Base-by-base conservation (phyloP, 192 early-diverging fungal species). In the Coemansia guatemalensis region DNA sequence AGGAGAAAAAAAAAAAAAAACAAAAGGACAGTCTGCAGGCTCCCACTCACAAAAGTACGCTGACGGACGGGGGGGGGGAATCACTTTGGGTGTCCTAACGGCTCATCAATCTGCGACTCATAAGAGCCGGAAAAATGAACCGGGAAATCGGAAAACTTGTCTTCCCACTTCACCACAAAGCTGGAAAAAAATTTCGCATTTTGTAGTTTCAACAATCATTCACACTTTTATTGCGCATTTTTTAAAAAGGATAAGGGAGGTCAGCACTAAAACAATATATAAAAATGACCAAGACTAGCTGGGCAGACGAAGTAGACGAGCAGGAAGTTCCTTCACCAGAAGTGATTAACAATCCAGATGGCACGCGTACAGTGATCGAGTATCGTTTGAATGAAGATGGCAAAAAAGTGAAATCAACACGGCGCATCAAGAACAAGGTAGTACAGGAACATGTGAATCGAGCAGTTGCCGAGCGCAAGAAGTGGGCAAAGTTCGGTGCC, bases 341-440 rank as follows among this genome's bases (percentile, higher is more conserved):
- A 39, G 57, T 80, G 20, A 67, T 74, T 17, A 21, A 18, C 49
- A 87, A 89, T 41, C 86, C 87, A 56, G 89, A 94, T 62, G 93
- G 90, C 23, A 90, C 93, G 65, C 90, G 89, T 69, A 88, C 88
- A 8, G 84, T 93, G 54, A 85, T 91, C 41, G 90, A 93, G 81
- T 88, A 90, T 82, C 85, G 82, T 60, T 77, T 82, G n/a, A 96
- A 94, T 64, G 94, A 93, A 24, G 91, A 94, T 49, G 94, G 95
- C 69, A 91, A 94, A 72, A 93, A 88, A 82, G 93, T 97, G 52
- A 94, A 92, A 81, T 83, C 93, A 62, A 93, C 92, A 22, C 85
- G 89, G 53, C 88, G 88, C 62, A 90, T 97, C 48, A 85, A 87
- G 59, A 88, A 87, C 50, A 93, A 88, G 76, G 68, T 92, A 41